Evolutionary conservation across 2,329 filamentous ascomycete species (phyloP).

Genomic region (Cercospora sp.): DNA sequence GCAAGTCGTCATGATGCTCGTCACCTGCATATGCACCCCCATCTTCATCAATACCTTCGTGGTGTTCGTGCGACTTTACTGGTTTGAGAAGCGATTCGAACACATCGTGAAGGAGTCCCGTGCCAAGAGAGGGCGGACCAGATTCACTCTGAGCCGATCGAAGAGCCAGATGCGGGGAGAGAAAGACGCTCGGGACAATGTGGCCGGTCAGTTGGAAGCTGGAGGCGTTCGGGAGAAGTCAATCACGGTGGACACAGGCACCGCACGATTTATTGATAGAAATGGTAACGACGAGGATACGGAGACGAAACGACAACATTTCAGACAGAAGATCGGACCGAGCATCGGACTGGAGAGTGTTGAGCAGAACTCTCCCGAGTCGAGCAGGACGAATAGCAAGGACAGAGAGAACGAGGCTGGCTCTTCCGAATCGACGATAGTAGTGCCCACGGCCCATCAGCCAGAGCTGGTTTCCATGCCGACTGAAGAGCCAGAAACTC

Average conservation of each 20-base stretch:
- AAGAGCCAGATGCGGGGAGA: conserved; percentile 22
- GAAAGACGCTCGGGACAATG: conserved; percentile 44
- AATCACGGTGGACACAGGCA: conserved; percentile 58
- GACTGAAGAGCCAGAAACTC: conserved; percentile 9
- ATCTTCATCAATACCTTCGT: conserved; percentile 83
- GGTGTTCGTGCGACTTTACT: conserved; percentile 90
- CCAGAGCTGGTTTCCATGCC: not conserved
- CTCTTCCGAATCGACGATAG: conserved; percentile 25
- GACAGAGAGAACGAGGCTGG: conserved; percentile 16
- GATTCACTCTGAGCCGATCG: conserved; percentile 48
- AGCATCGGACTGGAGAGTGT: conserved; percentile 21
- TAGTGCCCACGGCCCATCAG: not conserved
- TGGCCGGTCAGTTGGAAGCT: conserved; percentile 55
- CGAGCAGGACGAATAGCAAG: conserved; percentile 12
- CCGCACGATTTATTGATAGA: conserved; percentile 52
- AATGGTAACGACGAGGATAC: conserved; percentile 54
- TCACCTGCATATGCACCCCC: conserved; percentile 74
- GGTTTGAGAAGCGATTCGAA: conserved; percentile 97
- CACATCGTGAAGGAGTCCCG: conserved; percentile 74
- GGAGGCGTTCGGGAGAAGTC: conserved; percentile 63
- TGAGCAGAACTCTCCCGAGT: conserved; percentile 3
- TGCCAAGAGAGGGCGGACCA: conserved; percentile 63
- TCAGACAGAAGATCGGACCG: conserved; percentile 48
- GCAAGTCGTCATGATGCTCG: conserved; percentile 66
- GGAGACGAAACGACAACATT: conserved; percentile 37